Conservation (phyloP, 768 basidiomycete species). For the Xerocomus spinulosus region DNA sequence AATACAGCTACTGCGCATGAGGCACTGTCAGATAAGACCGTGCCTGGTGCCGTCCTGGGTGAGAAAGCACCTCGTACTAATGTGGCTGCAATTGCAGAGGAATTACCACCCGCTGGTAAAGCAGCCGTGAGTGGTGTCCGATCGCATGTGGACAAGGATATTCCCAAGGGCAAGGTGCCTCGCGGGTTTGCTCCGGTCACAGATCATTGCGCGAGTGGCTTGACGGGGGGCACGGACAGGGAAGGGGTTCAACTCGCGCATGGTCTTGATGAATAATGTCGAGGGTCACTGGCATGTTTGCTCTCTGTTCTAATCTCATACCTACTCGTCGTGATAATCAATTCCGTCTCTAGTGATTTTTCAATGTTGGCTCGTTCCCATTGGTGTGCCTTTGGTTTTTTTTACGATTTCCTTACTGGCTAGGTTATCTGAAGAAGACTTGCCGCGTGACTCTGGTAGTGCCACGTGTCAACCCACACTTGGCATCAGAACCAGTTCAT, state of each 20-base stretch:
- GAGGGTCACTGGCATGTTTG: too few relatives aligned
- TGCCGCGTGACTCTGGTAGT: neutral
- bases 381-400: too few relatives aligned
- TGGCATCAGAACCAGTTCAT: too few relatives aligned
- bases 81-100: neutral
- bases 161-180: neutral
- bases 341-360: too few relatives aligned
- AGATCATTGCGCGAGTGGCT: neutral
- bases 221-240: too few relatives aligned
- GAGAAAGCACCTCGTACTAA: neutral
- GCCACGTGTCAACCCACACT: neutral
- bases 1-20: neutral
- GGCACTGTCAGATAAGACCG: too few relatives aligned
- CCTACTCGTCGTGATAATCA: too few relatives aligned
- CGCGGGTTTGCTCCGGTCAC: neutral
- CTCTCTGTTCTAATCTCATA: too few relatives aligned
- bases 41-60: neutral
- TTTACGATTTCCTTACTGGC: too few relatives aligned
- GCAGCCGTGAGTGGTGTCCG: neutral
- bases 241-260: neutral
- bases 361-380: too few relatives aligned
- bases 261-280: neutral
- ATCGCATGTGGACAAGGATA: neutral
- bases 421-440: neutral
- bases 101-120: neutral